These are phyloP conservation scores for Myotisia sp. DNA, from an alignment of 2,329 filamentous ascomycete species.

Conservation along the genomic window DNA sequence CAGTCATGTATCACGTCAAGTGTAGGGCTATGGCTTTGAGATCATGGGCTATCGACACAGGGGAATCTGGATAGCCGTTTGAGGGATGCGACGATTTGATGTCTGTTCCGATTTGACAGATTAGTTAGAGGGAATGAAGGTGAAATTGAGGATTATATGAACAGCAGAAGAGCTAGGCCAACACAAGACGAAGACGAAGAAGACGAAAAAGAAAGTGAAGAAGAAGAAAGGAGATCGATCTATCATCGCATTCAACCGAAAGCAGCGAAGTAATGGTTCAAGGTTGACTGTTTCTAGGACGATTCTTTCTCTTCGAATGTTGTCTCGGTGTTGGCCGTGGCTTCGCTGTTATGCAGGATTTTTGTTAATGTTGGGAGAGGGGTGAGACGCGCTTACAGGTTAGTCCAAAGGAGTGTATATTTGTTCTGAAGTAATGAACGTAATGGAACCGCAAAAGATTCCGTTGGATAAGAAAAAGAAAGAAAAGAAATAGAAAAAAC, in stretches of 20 bases:
- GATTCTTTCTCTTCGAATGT: too few relatives aligned
- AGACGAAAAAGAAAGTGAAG: not conserved
- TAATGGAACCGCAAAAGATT: not conserved
- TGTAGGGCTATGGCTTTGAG: too few relatives aligned
- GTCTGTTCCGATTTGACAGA: too few relatives aligned
- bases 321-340: too few relatives aligned
- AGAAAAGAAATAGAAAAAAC: not conserved
- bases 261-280: not conserved
- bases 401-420: not conserved
- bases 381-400: not conserved
- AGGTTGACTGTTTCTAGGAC: too few relatives aligned
- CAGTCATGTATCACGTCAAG: too few relatives aligned
- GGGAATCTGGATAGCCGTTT: too few relatives aligned
- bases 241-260: too few relatives aligned
- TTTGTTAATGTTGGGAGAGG: not conserved
- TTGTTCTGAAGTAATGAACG: too few relatives aligned
- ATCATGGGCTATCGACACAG: too few relatives aligned
- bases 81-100: too few relatives aligned
- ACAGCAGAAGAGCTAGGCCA: not conserved
- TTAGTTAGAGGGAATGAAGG: not conserved
- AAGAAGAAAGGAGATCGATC: not conserved
- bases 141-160: not conserved
- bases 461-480: not conserved
- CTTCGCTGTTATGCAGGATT: too few relatives aligned
- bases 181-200: not conserved